A percentile compares a stretch with the other conserved stretches of the same genome.
Evolutionary conservation across 352 stramenopile species (phyloP).

Genomic region (Phytophthora pinifolia): DNA sequence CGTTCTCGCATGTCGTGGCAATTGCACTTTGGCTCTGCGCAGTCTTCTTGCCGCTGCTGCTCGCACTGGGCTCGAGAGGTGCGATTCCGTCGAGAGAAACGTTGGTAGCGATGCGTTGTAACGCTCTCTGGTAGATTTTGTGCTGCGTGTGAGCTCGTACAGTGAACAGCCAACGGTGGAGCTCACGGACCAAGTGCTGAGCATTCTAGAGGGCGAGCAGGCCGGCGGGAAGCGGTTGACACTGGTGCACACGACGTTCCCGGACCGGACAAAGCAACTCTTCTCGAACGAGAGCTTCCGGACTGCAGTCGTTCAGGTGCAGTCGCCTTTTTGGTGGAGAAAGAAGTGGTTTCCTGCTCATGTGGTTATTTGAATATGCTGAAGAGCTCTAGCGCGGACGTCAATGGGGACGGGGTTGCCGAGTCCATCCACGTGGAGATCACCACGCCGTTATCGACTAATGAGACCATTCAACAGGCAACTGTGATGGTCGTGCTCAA

Average conservation of each 20-base stretch:
- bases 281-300: conserved; percentile 39
- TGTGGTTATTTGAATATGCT: neutral
- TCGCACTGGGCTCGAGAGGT: conserved; percentile 61
- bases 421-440: conserved; percentile 61
- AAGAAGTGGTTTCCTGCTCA: neutral
- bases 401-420: conserved; percentile 46
- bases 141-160: conserved; percentile 57
- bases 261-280: conserved; percentile 42
- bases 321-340: neutral
- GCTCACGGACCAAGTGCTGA: conserved; percentile 63
- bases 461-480: conserved; percentile 53
- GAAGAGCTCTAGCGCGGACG: conserved; percentile 50
- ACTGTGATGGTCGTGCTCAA: conserved; percentile 57
- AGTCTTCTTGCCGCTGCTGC: conserved; percentile 52
- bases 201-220: conserved; percentile 55
- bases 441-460: conserved; percentile 39
- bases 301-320: conserved; percentile 43
- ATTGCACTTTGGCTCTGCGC: conserved; percentile 40
- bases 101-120: conserved; percentile 3
- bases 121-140: conserved; percentile 47
- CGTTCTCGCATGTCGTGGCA: conserved; percentile 51
- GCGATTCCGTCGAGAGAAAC: conserved; percentile 4
- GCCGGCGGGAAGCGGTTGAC: conserved; percentile 19
- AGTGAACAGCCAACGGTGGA: conserved; percentile 57
- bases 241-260: conserved; percentile 51